These are phyloP conservation scores for Gossypium schwendimanii DNA, from an alignment of 441 rosid genomes.

Conservation along the genomic window DNA sequence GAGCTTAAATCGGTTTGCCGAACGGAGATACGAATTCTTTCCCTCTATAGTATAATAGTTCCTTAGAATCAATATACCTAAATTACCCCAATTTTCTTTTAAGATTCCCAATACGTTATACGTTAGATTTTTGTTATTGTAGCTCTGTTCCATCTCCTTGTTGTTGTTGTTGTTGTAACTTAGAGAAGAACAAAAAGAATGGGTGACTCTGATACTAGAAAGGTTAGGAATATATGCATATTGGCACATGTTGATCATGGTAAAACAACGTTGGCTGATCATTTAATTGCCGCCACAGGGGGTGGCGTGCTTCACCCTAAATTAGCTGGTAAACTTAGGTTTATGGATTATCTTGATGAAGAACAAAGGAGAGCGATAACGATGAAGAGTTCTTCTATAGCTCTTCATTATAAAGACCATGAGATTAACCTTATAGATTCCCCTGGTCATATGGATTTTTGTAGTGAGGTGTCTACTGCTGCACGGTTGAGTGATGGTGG, in stretches of 20 bases:
- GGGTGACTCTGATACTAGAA: constrained; percentile 47
- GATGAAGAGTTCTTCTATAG: constrained; percentile 90
- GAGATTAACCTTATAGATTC: constrained; percentile 77
- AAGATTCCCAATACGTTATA: not conserved
- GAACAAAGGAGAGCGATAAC: constrained; percentile 94
- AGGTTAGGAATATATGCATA: constrained; percentile 70
- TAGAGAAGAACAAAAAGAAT: constrained; percentile 17
- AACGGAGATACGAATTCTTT: not conserved
- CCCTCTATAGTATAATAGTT: not conserved
- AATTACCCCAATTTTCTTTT: not conserved
- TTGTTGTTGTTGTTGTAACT: constrained; percentile 8
- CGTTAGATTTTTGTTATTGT: not conserved
- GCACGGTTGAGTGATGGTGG: constrained; percentile 92
- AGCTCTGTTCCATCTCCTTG: not conserved
- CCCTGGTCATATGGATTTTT: constrained; percentile 97
- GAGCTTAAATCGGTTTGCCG: not conserved
- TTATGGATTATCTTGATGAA: constrained; percentile 89
- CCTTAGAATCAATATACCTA: not conserved
- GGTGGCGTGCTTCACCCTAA: constrained; percentile 82
- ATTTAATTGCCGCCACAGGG: constrained; percentile 74
- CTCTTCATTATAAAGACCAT: constrained; percentile 50
- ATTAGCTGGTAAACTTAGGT: constrained; percentile 81
- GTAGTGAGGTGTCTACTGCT: constrained; percentile 91
- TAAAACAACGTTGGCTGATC: constrained; percentile 89
- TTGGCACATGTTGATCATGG: constrained; percentile 97